These are phyloP conservation scores for Cucurbita ficifolia DNA, from an alignment of 306 rosid genomes.

Conservation along the genomic window DNA sequence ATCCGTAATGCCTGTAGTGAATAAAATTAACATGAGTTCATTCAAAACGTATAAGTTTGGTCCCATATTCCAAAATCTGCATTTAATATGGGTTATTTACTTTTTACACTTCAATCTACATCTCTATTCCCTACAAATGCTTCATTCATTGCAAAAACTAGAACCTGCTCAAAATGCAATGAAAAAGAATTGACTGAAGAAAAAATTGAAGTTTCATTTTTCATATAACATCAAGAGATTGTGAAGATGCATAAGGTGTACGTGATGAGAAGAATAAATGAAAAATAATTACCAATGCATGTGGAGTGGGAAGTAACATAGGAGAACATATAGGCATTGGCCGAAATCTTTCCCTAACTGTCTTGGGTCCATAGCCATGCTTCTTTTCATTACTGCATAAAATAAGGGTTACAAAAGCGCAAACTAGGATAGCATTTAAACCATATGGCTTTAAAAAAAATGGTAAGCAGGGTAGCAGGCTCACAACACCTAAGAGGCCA, in stretches of 20 bases:
- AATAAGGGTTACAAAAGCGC: slow-evolving; percentile 14
- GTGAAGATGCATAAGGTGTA: neutral
- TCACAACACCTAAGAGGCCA: neutral
- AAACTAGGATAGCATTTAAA: neutral
- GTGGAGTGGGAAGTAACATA: slow-evolving; percentile 80
- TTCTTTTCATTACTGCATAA: slow-evolving; percentile 52
- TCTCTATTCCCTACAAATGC: neutral
- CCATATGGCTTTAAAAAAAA: neutral
- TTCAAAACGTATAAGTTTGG: neutral
- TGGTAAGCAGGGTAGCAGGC: neutral
- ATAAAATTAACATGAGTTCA: slow-evolving; percentile 9
- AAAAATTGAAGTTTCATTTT: neutral
- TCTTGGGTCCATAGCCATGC: slow-evolving; percentile 32
- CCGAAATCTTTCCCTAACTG: slow-evolving; percentile 65
- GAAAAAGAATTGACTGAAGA: neutral
- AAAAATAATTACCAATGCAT: slow-evolving; percentile 65
- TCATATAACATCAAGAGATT: neutral
- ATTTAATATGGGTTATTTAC: neutral
- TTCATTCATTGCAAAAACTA: neutral
- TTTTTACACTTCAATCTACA: neutral
- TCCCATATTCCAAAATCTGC: neutral
- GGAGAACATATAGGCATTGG: slow-evolving; percentile 94
- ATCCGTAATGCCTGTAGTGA: slow-evolving; percentile 66
- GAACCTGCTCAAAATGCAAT: neutral
- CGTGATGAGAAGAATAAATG: slow-evolving; percentile 9